Evolutionary conservation across 257 asterid species (phyloP), one percentile per base, ranked within the genome.

Genomic region (Solanum lignicaule): DNA sequence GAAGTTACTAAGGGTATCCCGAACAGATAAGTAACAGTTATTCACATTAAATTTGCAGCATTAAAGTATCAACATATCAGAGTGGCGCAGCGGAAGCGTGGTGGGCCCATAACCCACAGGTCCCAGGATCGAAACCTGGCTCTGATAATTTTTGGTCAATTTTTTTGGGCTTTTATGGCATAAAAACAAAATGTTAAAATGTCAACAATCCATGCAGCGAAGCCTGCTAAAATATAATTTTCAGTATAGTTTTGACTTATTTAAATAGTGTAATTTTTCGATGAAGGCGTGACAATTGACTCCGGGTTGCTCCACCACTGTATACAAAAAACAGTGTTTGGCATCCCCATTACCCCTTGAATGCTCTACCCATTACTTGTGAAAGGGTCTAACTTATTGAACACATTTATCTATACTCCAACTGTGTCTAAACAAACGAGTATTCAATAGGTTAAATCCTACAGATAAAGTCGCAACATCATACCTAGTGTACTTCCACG

Each of bases 51-150:
- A 2, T 2, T 12, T 66, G 35, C 2, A 12, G 55, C 33, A 23
- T 0, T 1, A 0, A 0, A 75, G 1, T 0, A 3, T 5, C 33
- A 88, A 86, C 41, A 16, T 84, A 89, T 92, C 93, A 89, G 93
- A 91, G 94, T 92, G 93, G 93, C 93, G 94, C 94, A 92, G 92
- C 92, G 91, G 91, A 91, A 92, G 94, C 93, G 92, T 92, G 94
- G 98, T 96, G 98, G 98, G 98, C 98, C 98, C 94, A 96, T 94
- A 96, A 96, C 99, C 99, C 98, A 95, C 98, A 95, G 99, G 99
- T 95, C 98, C 96, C 95, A 97, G 98, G 99, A 97, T 95, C 96
- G 98, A 97, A 95, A 97, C 98, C 97, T 93, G 93, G 96, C 98
- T 97, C 95, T 95, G 98, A 95, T 96, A 71, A 1, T 1, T 6